Conservation (phyloP, 2,329 filamentous ascomycete species). For the Neonectria coccinea region DNA sequence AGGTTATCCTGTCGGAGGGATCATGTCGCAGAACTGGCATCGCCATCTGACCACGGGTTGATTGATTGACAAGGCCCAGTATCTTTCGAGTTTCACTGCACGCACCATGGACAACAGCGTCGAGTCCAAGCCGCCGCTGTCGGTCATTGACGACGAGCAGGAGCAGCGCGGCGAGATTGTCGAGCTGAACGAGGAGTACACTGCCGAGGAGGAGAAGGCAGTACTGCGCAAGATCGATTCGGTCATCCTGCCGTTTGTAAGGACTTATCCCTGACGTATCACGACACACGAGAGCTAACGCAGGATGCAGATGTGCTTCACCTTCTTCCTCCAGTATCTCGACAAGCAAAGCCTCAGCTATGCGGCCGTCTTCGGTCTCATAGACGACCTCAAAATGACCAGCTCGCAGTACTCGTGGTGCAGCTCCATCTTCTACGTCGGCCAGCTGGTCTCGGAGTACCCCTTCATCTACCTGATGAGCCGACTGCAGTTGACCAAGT, state of each 20-base stretch:
- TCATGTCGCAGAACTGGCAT: constrained; percentile 2
- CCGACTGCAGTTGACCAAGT: constrained; percentile 60
- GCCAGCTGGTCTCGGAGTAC: constrained; percentile 60
- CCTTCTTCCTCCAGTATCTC: constrained; percentile 58
- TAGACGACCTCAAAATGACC: constrained; percentile 58
- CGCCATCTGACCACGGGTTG: constrained; percentile 1
- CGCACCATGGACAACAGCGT: constrained; percentile 9
- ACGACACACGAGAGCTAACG: not conserved
- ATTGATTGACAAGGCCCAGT: not conserved
- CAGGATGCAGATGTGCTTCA: constrained; percentile 49
- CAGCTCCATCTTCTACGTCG: constrained; percentile 59
- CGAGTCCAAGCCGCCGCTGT: constrained; percentile 15
- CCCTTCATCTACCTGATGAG: constrained; percentile 65
- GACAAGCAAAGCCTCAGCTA: constrained; percentile 64
- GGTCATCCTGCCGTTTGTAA: constrained; percentile 48
- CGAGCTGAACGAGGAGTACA: constrained; percentile 26
- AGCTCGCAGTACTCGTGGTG: constrained; percentile 62
- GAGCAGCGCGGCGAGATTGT: constrained; percentile 28
- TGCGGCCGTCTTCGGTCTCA: constrained; percentile 59
- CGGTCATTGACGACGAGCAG: constrained; percentile 20
- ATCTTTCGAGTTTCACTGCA: not conserved
- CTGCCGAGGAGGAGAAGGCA: constrained; percentile 47
- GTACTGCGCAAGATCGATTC: constrained; percentile 51
- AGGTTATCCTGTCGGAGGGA: constrained; percentile 12
- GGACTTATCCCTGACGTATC: not conserved